Evolutionary conservation across 2,329 filamentous ascomycete species (phyloP).

Genomic region (Talaromyces sp.): DNA sequence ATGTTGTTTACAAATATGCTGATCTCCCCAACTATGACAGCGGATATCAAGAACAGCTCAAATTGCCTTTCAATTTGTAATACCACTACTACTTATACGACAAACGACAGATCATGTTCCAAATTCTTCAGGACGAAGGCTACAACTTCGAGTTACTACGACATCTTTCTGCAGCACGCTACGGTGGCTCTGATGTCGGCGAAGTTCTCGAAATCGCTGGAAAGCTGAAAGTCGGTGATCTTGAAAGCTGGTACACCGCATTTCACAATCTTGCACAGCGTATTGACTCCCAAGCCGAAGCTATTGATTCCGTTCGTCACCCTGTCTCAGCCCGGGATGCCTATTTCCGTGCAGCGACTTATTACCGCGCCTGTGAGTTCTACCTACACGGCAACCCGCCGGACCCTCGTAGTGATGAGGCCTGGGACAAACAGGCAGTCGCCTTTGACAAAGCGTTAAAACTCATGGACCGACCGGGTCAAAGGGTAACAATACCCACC

Average conservation of each 20-base stretch:
- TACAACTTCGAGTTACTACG: neutral
- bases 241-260: conserved; percentile 3
- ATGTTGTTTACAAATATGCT: too few species aligned
- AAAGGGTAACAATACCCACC: neutral
- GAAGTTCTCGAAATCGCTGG: conserved; percentile 1
- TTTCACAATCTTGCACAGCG: neutral
- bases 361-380: conserved; percentile 1
- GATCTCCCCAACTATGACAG: too few species aligned
- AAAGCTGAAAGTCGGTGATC: neutral
- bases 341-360: conserved; percentile 3
- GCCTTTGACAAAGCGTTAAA: conserved; percentile 1
- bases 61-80: too few species aligned
- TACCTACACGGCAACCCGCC: conserved; percentile 1
- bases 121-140: neutral
- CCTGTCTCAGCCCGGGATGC: conserved; percentile 8
- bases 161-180: neutral
- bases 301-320: neutral
- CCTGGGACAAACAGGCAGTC: neutral
- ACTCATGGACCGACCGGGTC: neutral
- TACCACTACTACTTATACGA: neutral
- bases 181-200: neutral
- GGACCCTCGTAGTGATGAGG: neutral
- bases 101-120: neutral
- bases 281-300: neutral
- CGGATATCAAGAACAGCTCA: too few species aligned